Evolutionary conservation across 208 protist species (phyloP), one percentile per base, ranked within the genome.

Genomic region (Crithidia mellificae): DNA sequence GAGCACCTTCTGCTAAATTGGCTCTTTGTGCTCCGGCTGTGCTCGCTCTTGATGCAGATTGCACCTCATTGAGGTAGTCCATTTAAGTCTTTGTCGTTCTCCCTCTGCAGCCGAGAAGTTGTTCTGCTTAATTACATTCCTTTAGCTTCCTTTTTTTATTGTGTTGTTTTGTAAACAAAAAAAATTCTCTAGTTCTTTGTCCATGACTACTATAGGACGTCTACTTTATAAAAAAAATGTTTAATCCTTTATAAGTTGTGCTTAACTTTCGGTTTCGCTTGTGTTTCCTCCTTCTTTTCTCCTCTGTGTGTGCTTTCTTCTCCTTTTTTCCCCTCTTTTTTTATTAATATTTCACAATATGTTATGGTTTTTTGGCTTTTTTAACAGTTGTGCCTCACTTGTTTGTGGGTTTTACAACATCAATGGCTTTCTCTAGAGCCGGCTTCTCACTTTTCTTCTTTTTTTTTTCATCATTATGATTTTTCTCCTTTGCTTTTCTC

Each of bases 281-380:
- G 12, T 46, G 41, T 46, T 46, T 46, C 14, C 41, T 46, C 15
- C 15, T 17, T 17, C 14, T 46, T 46, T 46, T 14, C 46, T 30
- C 15, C 27, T 59, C 30, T 20, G 22, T 32, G 2, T 32, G 7
- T 32, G 12, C n/a, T 56, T 41, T 9, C 49, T 32, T 57, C 25
- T 52, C 67, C 41, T 66, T 53, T 51, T 41, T 39, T 43, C 39
- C 34, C 17, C 17, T 53, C 0, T 44, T 74, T 39, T 27, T 54
- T 62, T 54, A 20, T 71, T 19, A 38, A 38, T 38, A 12, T 11
- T 11, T 11, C 34, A 5, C 34, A 38, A 38, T n/a, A n/a, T n/a
- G n/a, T n/a, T n/a, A n/a, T n/a, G n/a, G n/a, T n/a, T n/a, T n/a
- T n/a, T n/a, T n/a, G n/a, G n/a, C n/a, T n/a, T 38, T 38, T 38